phyloP scores from a whole-genome alignment of 352 stramenopile genomes.

The Phytophthora colocasiae region DNA sequence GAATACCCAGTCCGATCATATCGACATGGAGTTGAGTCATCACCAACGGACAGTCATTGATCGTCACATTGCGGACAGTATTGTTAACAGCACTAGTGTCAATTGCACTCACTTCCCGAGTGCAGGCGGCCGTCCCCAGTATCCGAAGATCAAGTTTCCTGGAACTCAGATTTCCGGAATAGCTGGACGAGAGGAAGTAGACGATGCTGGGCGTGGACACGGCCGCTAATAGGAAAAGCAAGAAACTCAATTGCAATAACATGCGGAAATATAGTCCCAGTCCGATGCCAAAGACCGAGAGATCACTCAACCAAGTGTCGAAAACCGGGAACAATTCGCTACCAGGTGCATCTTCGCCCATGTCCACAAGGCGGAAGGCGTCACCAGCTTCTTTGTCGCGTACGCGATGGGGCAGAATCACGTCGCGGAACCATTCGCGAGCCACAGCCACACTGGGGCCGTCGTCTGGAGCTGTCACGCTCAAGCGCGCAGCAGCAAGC shows the following conservation, averaged over 20 bases:
- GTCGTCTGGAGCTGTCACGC: constrained; percentile 30
- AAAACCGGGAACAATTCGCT: constrained; percentile 74
- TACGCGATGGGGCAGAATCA: constrained; percentile 67
- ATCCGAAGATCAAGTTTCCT: constrained; percentile 57
- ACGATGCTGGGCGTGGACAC: constrained; percentile 66
- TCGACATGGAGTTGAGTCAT: constrained; percentile 65
- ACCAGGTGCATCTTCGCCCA: constrained; percentile 61
- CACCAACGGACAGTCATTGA: constrained; percentile 64
- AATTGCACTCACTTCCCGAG: constrained; percentile 35
- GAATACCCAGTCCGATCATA: constrained; percentile 56
- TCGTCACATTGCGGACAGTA: constrained; percentile 16
- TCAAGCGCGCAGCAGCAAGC: constrained; percentile 23
- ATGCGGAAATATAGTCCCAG: constrained; percentile 84
- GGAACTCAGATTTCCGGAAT: constrained; percentile 52
- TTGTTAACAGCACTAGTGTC: constrained; percentile 19
- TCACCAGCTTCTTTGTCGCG: constrained; percentile 41
- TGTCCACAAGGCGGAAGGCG: constrained; percentile 65
- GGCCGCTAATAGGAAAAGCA: constrained; percentile 63
- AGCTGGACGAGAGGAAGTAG: constrained; percentile 74
- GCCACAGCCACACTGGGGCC: constrained; percentile 45
- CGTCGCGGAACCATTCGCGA: constrained; percentile 57
- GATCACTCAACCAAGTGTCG: constrained; percentile 59
- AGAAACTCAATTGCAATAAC: constrained; percentile 57
- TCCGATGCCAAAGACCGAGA: constrained; percentile 78
- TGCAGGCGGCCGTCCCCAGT: constrained; percentile 65